A percentile compares a stretch with the other conserved stretches of the same genome.
These are phyloP conservation scores for Ogataea henricii DNA, from an alignment of 805 yeast genomes.

Conservation along the genomic window DNA sequence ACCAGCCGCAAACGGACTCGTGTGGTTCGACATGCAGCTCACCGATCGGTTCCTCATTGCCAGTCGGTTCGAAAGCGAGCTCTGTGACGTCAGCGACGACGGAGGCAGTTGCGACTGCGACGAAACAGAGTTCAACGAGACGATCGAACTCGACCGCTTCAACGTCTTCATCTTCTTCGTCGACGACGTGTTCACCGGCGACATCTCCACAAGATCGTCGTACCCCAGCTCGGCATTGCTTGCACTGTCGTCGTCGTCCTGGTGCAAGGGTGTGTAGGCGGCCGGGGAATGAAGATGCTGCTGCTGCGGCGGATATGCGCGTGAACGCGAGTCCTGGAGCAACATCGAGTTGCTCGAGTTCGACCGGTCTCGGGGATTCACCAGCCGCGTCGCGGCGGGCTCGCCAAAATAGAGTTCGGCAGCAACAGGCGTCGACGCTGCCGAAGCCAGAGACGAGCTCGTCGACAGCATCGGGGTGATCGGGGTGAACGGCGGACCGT, in stretches of 20 bases:
- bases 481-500: constrained; percentile 19
- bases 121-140: constrained; percentile 28
- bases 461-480: constrained; percentile 30
- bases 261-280: constrained; percentile 21
- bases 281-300: constrained; percentile 14
- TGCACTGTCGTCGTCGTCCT: constrained; percentile 19
- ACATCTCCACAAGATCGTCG: constrained; percentile 25
- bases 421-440: constrained; percentile 3
- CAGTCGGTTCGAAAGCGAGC: constrained; percentile 7
- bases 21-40: constrained; percentile 14
- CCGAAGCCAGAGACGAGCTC: constrained; percentile 23
- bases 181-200: constrained; percentile 29
- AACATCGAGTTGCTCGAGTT: constrained; percentile 23
- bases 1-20: constrained; percentile 4
- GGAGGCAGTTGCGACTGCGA: constrained; percentile 26
- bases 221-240: constrained; percentile 8
- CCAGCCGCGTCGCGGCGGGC: background rate
- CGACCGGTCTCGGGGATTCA: constrained; percentile 19
- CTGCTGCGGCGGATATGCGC: constrained; percentile 1
- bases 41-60: constrained; percentile 21
- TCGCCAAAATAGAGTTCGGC: background rate
- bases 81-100: constrained; percentile 6
- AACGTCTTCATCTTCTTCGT: constrained; percentile 32
- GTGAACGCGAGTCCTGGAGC: constrained; percentile 9
- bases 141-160: constrained; percentile 32